Evolutionary conservation across 2,329 filamentous ascomycete genomes (phyloP).

Genomic region (Monilinia laxa): DNA sequence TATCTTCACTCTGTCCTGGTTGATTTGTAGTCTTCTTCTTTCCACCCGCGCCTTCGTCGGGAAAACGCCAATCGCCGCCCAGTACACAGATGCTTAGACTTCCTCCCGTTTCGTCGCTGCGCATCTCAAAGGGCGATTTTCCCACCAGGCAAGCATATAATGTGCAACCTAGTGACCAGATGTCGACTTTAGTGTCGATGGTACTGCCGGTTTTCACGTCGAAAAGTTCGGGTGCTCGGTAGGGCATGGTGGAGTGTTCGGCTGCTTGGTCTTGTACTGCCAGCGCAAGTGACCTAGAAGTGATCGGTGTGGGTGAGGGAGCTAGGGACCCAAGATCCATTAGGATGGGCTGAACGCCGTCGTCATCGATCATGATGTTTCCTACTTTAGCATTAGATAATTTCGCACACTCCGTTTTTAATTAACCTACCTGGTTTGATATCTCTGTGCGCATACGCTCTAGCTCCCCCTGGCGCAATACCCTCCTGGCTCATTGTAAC

Average conservation of each 20-base stretch:
- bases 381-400: constrained; percentile 46
- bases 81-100: constrained; percentile 89
- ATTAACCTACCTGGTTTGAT: constrained; percentile 80
- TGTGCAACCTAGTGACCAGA: constrained; percentile 98
- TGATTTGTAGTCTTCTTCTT: constrained; percentile 42
- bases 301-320: constrained; percentile 83
- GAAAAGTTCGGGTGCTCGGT: constrained; percentile 95
- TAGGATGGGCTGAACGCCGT: constrained; percentile 82
- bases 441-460: constrained; percentile 90
- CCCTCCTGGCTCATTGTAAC: constrained; percentile 66
- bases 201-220: constrained; percentile 92
- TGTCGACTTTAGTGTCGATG: constrained; percentile 95
- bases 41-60: constrained; percentile 72
- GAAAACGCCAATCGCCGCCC: constrained; percentile 94
- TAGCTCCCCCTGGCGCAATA: constrained; percentile 63
- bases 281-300: constrained; percentile 83
- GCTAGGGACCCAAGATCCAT: constrained; percentile 97
- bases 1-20: constrained; percentile 39
- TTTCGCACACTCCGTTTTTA: neutral
- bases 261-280: constrained; percentile 92
- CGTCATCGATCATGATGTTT: constrained; percentile 98
- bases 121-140: constrained; percentile 94
- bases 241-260: constrained; percentile 97
- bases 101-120: constrained; percentile 93
- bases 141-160: constrained; percentile 94